These are phyloP conservation scores for Penicillium psychrosexuale DNA, from an alignment of 2,329 filamentous ascomycete genomes.

Conservation along the genomic window DNA sequence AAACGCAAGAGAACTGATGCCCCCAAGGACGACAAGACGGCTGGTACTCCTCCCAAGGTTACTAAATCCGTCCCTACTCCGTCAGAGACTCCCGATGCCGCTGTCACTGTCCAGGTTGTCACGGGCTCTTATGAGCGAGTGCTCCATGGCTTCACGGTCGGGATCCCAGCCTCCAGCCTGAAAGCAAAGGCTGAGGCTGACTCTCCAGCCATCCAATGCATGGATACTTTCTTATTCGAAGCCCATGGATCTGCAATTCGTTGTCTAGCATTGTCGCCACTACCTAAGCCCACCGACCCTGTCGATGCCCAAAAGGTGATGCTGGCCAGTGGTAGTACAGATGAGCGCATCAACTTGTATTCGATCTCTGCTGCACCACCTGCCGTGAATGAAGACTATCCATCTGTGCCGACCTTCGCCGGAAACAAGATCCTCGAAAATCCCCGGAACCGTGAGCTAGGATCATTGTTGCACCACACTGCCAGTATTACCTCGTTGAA, in stretches of 20 bases:
- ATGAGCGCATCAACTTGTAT: constrained; percentile 94
- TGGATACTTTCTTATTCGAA: constrained; percentile 93
- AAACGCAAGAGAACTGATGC: constrained; percentile 46
- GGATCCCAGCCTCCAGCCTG: constrained; percentile 49
- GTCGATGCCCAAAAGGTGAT: constrained; percentile 73
- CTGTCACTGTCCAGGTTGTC: constrained; percentile 76
- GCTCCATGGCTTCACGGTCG: constrained; percentile 84
- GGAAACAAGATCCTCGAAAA: constrained; percentile 78
- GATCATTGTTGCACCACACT: constrained; percentile 80
- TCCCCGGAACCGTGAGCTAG: constrained; percentile 80
- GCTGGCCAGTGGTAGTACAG: constrained; percentile 85
- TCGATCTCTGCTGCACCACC: constrained; percentile 71
- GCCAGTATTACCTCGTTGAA: constrained; percentile 74
- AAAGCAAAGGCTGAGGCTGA: constrained; percentile 25
- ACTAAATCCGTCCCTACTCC: constrained; percentile 31
- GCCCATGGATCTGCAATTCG: constrained; percentile 88
- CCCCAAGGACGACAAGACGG: constrained; percentile 25
- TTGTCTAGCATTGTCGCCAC: constrained; percentile 79
- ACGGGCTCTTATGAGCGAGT: constrained; percentile 92
- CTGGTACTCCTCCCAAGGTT: constrained; percentile 31
- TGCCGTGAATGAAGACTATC: constrained; percentile 53
- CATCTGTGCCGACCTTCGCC: constrained; percentile 63
- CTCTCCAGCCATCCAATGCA: constrained; percentile 60
- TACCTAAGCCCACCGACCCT: constrained; percentile 54
- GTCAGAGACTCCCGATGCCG: constrained; percentile 28